phyloP scores from a whole-genome alignment of 73 alveolate species.

The Stentor roeselii region DNA sequence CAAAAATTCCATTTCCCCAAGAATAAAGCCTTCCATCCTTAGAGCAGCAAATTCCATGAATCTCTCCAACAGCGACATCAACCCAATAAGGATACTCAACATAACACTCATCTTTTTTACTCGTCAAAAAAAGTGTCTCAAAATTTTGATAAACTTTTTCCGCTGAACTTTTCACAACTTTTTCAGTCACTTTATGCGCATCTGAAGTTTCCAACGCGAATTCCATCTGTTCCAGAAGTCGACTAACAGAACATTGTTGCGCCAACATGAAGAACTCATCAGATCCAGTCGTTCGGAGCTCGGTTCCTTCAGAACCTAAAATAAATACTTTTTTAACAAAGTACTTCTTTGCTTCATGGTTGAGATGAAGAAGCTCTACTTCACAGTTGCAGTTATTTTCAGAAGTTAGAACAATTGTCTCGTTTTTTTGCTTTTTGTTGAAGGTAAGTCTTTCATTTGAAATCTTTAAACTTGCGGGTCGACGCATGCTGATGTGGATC shows the following conservation, averaged over 20 bases:
- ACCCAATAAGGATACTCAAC: slow-evolving; percentile 24
- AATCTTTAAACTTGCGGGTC: neutral
- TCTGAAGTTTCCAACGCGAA: neutral
- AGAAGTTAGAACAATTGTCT: neutral
- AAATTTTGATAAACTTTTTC: neutral
- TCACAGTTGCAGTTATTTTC: neutral
- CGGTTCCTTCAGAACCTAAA: slow-evolving; percentile 22
- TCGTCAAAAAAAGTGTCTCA: neutral
- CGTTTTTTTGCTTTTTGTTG: neutral
- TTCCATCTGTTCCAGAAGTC: neutral
- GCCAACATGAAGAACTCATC: slow-evolving; percentile 14
- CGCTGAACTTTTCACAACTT: neutral
- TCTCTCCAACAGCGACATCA: slow-evolving; percentile 19
- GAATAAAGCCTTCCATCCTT: slow-evolving; percentile 22
- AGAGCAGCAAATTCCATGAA: slow-evolving; percentile 1
- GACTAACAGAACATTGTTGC: neutral
- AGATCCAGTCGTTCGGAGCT: slow-evolving; percentile 16
- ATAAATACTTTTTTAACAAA: neutral
- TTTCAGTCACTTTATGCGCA: neutral
- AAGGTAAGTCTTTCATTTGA: neutral
- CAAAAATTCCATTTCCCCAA: slow-evolving; percentile 21
- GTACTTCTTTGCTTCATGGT: neutral
- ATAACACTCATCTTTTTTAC: neutral
- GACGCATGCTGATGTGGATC: neutral
- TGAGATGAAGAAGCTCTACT: slow-evolving; percentile 2